Percentiles rank a stretch among this genome's conserved stretches.
These are phyloP conservation scores for Dactylellina cionopaga DNA, from an alignment of 2,329 filamentous ascomycete genomes.

Conservation along the genomic window DNA sequence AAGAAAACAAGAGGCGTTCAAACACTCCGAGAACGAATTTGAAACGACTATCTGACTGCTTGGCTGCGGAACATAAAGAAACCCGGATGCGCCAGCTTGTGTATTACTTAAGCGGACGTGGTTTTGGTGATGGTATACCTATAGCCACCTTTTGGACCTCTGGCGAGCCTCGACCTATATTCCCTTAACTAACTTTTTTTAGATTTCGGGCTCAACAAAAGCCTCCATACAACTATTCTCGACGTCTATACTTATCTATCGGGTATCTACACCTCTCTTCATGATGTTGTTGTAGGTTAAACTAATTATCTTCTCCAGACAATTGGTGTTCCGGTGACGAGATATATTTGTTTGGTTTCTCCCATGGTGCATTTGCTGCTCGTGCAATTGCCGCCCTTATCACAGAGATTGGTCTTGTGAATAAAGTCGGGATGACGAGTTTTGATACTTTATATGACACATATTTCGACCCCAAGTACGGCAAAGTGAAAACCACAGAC, in stretches of 20 bases:
- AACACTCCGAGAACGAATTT: slow-evolving; percentile 29
- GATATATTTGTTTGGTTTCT: slow-evolving; percentile 69
- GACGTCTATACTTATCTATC: slow-evolving; percentile 42
- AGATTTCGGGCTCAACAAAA: slow-evolving; percentile 42
- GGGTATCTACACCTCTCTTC: slow-evolving; percentile 2
- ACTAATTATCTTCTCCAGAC: slow-evolving; percentile 54
- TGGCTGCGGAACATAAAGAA: slow-evolving; percentile 16
- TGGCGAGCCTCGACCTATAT: neutral
- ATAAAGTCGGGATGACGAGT: slow-evolving; percentile 67
- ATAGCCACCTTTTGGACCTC: neutral
- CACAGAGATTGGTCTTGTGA: slow-evolving; percentile 66
- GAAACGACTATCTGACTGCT: slow-evolving; percentile 38
- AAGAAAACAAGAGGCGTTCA: neutral
- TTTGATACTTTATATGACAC: slow-evolving; percentile 69
- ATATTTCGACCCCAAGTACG: slow-evolving; percentile 52
- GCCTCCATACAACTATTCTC: slow-evolving; percentile 36
- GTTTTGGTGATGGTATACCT: slow-evolving; percentile 31
- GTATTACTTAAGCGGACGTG: slow-evolving; percentile 34
- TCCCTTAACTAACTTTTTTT: neutral
- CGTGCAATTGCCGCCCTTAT: slow-evolving; percentile 68
- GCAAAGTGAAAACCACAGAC: slow-evolving; percentile 17
- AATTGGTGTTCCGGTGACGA: slow-evolving; percentile 71
- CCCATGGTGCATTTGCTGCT: slow-evolving; percentile 69
- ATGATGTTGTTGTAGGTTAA: neutral
- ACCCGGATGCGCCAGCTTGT: slow-evolving; percentile 32